A percentile compares a stretch with the other conserved stretches of the same genome.
These are phyloP conservation scores for Phytophthora fragariaefolia DNA, from an alignment of 352 stramenopile genomes.

Conservation along the genomic window DNA sequence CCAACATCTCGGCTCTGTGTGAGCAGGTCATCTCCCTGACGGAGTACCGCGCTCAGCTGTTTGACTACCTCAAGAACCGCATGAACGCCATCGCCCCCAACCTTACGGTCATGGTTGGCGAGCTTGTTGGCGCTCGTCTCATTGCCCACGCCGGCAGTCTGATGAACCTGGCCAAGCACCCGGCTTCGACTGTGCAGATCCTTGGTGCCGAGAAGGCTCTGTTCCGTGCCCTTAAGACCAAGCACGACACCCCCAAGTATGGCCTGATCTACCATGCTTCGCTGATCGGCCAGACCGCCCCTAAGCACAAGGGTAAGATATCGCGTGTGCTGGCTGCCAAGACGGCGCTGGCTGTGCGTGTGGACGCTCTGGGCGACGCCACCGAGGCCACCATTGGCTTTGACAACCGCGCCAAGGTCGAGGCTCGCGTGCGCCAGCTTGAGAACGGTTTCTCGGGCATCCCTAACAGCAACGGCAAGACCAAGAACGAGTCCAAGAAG, in stretches of 20 bases:
- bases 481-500: slow-evolving; percentile 91
- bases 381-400: slow-evolving; percentile 96
- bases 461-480: slow-evolving; percentile 89
- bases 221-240: slow-evolving; percentile 99
- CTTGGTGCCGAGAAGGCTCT: slow-evolving; percentile 99
- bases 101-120: slow-evolving; percentile 99
- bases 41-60: slow-evolving; percentile 96
- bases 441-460: slow-evolving; percentile 93
- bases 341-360: slow-evolving; percentile 97
- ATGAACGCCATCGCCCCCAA: slow-evolving; percentile 99
- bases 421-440: slow-evolving; percentile 97
- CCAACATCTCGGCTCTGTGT: slow-evolving; percentile 95
- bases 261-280: slow-evolving; percentile 99
- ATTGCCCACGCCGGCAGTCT: slow-evolving; percentile 99
- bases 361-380: slow-evolving; percentile 98
- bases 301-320: slow-evolving; percentile 99
- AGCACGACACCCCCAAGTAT: slow-evolving; percentile 99
- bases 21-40: slow-evolving; percentile 92
- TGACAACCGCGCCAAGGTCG: slow-evolving; percentile 98
- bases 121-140: slow-evolving; percentile 98
- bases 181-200: slow-evolving; percentile 98
- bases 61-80: slow-evolving; percentile 99
- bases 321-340: slow-evolving; percentile 98
- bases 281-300: slow-evolving; percentile 98
- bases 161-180: slow-evolving; percentile 99